Evolutionary conservation across 768 basidiomycete species (phyloP).

Genomic region (Lactarius hatsudake): DNA sequence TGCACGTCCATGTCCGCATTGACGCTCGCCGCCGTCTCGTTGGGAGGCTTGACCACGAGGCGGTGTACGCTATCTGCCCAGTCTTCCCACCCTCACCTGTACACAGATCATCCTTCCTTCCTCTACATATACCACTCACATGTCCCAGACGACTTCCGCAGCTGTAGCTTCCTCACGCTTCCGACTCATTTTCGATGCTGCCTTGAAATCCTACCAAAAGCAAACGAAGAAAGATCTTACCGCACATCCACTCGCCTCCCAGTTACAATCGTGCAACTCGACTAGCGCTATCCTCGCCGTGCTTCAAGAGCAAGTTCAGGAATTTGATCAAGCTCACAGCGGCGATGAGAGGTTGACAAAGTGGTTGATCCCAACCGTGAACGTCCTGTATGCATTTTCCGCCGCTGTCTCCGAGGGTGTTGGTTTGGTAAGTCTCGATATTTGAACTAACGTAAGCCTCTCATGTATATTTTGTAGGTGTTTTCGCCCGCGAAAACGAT

Average conservation of each 20-base stretch:
- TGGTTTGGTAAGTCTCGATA: neutral
- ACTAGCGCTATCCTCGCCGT: neutral
- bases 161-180: neutral
- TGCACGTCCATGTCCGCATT: no score
- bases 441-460: neutral
- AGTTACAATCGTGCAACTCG: neutral
- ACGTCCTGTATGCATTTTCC: neutral
- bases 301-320: neutral
- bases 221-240: neutral
- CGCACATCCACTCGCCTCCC: neutral
- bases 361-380: neutral
- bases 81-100: no score
- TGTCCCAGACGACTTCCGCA: neutral
- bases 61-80: no score
- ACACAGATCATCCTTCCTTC: neutral
- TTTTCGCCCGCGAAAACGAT: neutral
- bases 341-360: neutral
- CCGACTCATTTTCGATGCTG: neutral
- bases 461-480: no score
- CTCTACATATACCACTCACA: neutral
- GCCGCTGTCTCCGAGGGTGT: neutral
- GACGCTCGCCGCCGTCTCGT: no score
- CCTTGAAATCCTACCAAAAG: neutral
- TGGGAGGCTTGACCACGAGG: no score
- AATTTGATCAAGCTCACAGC: neutral